phyloP scores from a whole-genome alignment of 345 rosid genomes.

The Firmiana major region DNA sequence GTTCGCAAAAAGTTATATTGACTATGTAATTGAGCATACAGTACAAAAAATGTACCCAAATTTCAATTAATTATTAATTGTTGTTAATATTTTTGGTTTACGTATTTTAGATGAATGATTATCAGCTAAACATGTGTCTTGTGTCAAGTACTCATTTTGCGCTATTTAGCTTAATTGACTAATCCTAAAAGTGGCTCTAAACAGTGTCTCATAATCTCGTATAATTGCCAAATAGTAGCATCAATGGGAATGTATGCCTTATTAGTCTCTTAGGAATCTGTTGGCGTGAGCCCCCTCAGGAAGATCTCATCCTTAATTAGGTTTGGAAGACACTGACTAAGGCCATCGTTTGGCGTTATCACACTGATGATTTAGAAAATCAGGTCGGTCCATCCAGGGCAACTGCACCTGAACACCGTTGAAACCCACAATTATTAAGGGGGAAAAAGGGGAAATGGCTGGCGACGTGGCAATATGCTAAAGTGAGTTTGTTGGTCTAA shows the following conservation, averaged over 20 bases:
- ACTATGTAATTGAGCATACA: not conserved
- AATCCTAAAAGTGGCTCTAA: not conserved
- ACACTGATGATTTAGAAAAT: not conserved
- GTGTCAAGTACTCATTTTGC: no score
- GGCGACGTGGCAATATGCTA: not conserved
- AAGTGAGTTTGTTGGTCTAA: conserved; percentile 15
- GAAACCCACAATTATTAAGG: not conserved
- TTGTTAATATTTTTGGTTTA: no score
- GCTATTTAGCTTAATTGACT: no score
- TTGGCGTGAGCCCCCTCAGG: not conserved
- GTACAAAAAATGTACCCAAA: not conserved
- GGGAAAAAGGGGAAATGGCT: not conserved
- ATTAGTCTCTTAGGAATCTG: not conserved
- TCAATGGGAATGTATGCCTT: not conserved
- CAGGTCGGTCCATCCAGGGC: not conserved
- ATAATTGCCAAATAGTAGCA: not conserved
- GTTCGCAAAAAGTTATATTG: not conserved
- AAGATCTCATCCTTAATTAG: not conserved
- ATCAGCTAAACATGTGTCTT: not conserved
- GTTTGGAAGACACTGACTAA: not conserved
- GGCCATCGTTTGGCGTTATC: not conserved
- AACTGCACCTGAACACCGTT: not conserved
- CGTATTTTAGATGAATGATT: not conserved
- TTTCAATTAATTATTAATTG: not conserved
- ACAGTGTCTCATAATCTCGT: not conserved